Percentiles rank a stretch among this genome's conserved stretches.
Conservation (phyloP, 768 basidiomycete genomes). For the Leucosporidium creatinivorum region DNA sequence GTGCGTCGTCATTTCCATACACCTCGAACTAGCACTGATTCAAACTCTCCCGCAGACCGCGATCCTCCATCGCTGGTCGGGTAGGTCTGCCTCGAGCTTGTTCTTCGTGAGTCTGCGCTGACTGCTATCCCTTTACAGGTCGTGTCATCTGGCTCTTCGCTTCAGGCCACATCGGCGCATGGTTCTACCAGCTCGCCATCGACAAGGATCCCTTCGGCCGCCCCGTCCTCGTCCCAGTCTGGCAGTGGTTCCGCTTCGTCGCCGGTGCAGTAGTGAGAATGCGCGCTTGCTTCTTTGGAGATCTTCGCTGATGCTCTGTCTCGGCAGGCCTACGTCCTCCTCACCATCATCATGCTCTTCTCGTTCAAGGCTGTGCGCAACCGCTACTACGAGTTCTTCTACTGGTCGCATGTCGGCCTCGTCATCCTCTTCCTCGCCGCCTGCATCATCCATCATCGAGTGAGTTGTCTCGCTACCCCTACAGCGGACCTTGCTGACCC, state of each 20-base stretch:
- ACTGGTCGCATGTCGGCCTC: constrained; percentile 56
- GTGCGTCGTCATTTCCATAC: neutral
- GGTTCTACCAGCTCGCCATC: constrained; percentile 59
- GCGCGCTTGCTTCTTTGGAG: neutral
- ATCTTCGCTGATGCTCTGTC: neutral
- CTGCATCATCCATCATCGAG: constrained; percentile 56
- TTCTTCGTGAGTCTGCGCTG: neutral
- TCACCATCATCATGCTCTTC: constrained; percentile 52
- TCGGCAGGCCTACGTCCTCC: constrained; percentile 51
- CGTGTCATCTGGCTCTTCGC: constrained; percentile 62
- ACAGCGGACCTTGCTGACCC: too few species aligned
- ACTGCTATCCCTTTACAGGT: constrained; percentile 39
- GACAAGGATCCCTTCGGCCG: constrained; percentile 46
- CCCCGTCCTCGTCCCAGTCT: constrained; percentile 49
- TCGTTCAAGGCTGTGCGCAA: constrained; percentile 52
- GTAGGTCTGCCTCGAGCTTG: neutral
- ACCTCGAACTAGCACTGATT: too few species aligned
- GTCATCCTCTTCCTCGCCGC: constrained; percentile 57
- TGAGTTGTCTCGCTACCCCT: constrained; percentile 31
- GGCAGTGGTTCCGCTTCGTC: constrained; percentile 56
- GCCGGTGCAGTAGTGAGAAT: constrained; percentile 51
- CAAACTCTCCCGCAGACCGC: constrained; percentile 43
- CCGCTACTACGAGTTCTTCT: constrained; percentile 59
- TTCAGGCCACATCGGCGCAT: constrained; percentile 56
- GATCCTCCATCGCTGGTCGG: constrained; percentile 60